A percentile compares a stretch with the other conserved stretches of the same genome.
Evolutionary conservation across 169 alveolate genomes (phyloP).

Genomic region (Plasmodium billcollinsi): DNA sequence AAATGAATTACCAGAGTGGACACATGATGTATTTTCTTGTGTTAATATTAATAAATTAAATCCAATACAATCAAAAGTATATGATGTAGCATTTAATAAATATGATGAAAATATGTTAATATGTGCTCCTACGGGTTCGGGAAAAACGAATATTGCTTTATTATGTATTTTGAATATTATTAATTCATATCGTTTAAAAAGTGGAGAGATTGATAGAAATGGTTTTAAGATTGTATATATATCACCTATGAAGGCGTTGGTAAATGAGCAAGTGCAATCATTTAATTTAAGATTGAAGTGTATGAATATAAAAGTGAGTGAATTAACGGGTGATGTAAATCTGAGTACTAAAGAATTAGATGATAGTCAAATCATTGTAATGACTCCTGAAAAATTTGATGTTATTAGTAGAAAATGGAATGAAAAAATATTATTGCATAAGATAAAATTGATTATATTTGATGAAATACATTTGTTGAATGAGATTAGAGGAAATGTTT

Average conservation of each 20-base stretch:
- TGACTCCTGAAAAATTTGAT: conserved; percentile 99
- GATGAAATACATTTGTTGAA: conserved; percentile 99
- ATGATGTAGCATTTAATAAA: conserved; percentile 93
- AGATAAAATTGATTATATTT: conserved; percentile 96
- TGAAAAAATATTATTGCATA: conserved; percentile 93
- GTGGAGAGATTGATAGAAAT: conserved; percentile 78
- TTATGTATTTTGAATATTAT: conserved; percentile 96
- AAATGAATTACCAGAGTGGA: conserved; percentile 95
- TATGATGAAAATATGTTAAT: conserved; percentile 97
- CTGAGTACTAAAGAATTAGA: conserved; percentile 96
- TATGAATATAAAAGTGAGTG: conserved; percentile 94
- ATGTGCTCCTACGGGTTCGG: conserved; percentile 99
- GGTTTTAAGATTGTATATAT: conserved; percentile 97
- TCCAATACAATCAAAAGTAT: conserved; percentile 96
- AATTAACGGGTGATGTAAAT: conserved; percentile 97
- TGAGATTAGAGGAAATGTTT: conserved; percentile 99
- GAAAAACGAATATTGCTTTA: conserved; percentile 99
- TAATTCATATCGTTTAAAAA: conserved; percentile 73
- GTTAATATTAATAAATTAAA: conserved; percentile 89
- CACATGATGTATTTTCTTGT: conserved; percentile 92
- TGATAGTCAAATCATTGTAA: conserved; percentile 98
- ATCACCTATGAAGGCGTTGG: conserved; percentile 99
- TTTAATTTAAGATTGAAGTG: conserved; percentile 85
- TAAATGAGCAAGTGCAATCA: conserved; percentile 94
- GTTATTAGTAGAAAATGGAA: conserved; percentile 98